Percentiles rank a stretch among this genome's conserved stretches.
phyloP scores from a whole-genome alignment of 805 yeast genomes.

The Cyberlindnera maritima region DNA sequence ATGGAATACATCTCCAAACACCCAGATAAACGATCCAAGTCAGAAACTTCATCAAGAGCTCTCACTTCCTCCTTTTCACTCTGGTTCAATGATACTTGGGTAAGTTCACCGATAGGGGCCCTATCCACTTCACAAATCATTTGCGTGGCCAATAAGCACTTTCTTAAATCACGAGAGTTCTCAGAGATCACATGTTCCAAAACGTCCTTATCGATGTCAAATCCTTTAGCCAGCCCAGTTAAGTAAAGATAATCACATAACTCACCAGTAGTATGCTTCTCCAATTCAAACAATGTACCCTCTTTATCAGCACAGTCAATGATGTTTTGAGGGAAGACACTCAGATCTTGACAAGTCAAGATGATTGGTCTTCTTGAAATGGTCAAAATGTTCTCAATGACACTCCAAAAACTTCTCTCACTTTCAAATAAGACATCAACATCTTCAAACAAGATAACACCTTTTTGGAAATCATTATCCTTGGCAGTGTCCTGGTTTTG shows the following conservation, averaged over 20 bases:
- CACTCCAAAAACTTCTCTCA: constrained; percentile 80
- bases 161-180: constrained; percentile 42
- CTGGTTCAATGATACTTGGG: neutral
- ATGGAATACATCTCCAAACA: constrained; percentile 14
- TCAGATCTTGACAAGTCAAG: constrained; percentile 55
- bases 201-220: constrained; percentile 31
- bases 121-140: constrained; percentile 30
- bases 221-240: constrained; percentile 36
- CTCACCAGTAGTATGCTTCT: constrained; percentile 17
- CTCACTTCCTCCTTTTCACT: too few species aligned
- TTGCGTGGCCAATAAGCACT: constrained; percentile 45
- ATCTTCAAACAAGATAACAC: constrained; percentile 79
- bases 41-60: neutral
- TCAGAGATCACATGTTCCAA: constrained; percentile 30
- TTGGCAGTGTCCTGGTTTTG: constrained; percentile 25
- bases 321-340: constrained; percentile 46
- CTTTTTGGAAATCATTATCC: constrained; percentile 43
- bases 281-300: constrained; percentile 35
- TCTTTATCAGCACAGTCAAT: constrained; percentile 44
- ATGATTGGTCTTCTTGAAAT: constrained; percentile 69
- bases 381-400: constrained; percentile 57
- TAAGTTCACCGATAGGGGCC: neutral
- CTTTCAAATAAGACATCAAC: constrained; percentile 74
- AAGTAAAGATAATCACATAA: constrained; percentile 40
- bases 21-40: neutral